Conservation (phyloP, 768 basidiomycete species). For the Mycena leptocephala region DNA sequence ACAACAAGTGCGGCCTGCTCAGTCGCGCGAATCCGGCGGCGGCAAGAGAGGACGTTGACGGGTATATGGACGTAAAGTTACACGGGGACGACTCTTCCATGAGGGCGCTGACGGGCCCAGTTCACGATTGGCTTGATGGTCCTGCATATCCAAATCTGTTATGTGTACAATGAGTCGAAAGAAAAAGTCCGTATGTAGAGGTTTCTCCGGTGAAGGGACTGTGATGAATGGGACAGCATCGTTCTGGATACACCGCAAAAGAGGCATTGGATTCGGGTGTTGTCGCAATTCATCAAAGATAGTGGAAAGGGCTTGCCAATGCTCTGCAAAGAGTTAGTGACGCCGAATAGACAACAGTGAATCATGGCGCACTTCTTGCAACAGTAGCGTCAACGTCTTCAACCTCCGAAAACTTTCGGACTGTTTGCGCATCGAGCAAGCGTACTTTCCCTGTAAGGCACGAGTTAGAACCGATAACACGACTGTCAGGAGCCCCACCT, state of each 20-base stretch:
- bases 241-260: neutral
- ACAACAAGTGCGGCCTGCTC: neutral
- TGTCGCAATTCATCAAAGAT: neutral
- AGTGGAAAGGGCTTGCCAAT: neutral
- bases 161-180: neutral
- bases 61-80: neutral
- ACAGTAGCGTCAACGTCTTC: neutral
- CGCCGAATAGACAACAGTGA: neutral
- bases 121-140: neutral
- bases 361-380: conserved; percentile 4
- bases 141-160: neutral
- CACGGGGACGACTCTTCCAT: neutral
- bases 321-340: neutral
- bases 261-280: neutral
- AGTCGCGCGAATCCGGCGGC: neutral
- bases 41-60: neutral
- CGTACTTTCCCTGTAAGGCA: conserved; percentile 59
- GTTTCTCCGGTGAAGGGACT: neutral
- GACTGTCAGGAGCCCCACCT: too few species aligned
- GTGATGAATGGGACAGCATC: conserved; percentile 1
- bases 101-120: neutral
- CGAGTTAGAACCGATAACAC: too few species aligned
- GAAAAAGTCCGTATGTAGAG: neutral
- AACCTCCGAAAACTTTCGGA: conserved; percentile 18
- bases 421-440: conserved; percentile 43